Base-by-base conservation (phyloP, 345 rosid species). In the Kernera saxatilis region DNA sequence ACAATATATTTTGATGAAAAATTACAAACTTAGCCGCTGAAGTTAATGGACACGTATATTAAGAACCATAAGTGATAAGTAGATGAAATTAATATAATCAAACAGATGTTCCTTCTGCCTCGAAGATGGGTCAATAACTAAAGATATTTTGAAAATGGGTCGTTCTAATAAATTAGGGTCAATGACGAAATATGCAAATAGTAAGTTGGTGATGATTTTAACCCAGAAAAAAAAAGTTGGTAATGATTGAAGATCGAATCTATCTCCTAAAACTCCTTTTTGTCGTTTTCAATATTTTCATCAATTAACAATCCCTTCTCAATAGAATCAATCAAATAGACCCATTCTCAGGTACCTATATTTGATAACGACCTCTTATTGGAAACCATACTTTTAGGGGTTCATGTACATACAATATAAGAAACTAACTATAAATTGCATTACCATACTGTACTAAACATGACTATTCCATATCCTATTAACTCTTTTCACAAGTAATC, bases 291-390 rank as follows among this genome's bases (percentile, higher is more conserved):
- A 56, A 55, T 11, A 50, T 33, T 54, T 14, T 54, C 39, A 32
- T 72, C 41, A 55, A 19, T 29, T 51, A 30, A 71, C 26, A 54
- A 54, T 53, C 49, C 23, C 17, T 46, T 65, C 46, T 36, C 54
- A 41, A 23, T 5, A 22, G 3, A 48, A 48, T 50, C 25, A 26
- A 39, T 29, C 33, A 71, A 52, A 33, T 41, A 23, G 3, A 64
- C 26, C 44, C 50, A 43, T 44, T 65, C 58, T 55, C 65, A 64
- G 71, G 77, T 54, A 44, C 36, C 41, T n/a, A 71, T 50, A 21
- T 36, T 65, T 56, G 72, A 73, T 29, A 46, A 65, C 15, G 60
- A 73, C 72, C 36, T 36, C 30, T 55, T 64, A 11, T 30, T 17
- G 35, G 29, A 43, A 13, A 51, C 5, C 22, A 39, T 9, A 63